Base-by-base conservation (phyloP, 192 early-diverging fungal genomes). In the Podila epigama region DNA sequence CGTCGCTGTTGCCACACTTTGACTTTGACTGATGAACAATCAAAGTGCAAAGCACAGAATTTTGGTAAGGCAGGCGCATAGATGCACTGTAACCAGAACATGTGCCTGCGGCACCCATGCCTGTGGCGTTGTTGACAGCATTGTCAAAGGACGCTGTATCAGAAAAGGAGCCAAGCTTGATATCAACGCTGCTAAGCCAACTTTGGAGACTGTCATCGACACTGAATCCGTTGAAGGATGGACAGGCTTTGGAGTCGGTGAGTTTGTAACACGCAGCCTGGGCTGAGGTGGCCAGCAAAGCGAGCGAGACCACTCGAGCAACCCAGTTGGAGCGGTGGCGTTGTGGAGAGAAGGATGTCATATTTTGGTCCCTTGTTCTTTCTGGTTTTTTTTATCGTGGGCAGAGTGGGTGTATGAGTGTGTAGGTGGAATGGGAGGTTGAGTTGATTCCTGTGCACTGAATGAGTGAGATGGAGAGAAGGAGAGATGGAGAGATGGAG, bases 251-350 rank as follows among this genome's bases (percentile, higher is more conserved):
- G 1, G 73, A 68, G 5, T 10, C 18, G 1, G 41, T 22, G 35
- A 77, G 66, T 16, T 59, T n/a, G 13, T 68, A 13, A 25, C 73
- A 77, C 9, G 15, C 37, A 11, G 60, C 42, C 4, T 77, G 53
- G 18, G 51, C 56, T 7, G 60, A 29, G 25, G 61, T 40, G 13
- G 58, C 60, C 27, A 77, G 13, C 40, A 77, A 18, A 35, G 66
- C 60, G 15, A 64, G 18, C 1, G 73, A 32, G 37, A 68, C n/a
- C 35, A 77, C 29, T 37, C 61, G 54, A 33, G 73, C 37, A 29
- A 63, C 15, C 72, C 64, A 62, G 31, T 31, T 22, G 44, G 20
- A 29, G 28, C 56, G n/a, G n/a, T n/a, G 32, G n/a, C 57, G 42
- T 13, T 53, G 44, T 72, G 72, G 51, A n/a, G 59, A 51, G 5